Evolutionary conservation across 768 basidiomycete genomes (phyloP).

Genomic region (Suillus weaverae): DNA sequence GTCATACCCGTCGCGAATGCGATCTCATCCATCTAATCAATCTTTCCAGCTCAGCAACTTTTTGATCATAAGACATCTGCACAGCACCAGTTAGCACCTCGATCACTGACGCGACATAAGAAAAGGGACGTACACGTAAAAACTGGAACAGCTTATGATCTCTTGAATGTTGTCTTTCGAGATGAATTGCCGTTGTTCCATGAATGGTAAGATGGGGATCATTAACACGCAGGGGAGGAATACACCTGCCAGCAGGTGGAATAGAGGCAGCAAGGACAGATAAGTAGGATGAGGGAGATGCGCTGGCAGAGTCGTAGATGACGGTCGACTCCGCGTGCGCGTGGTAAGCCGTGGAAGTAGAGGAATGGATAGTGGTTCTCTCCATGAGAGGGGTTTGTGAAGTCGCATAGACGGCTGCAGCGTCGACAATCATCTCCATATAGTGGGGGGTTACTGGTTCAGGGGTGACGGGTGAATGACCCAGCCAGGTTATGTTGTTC

Average conservation of each 20-base stretch:
- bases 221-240: not conserved
- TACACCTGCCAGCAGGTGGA: not conserved
- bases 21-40: not conserved
- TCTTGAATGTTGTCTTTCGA: not conserved
- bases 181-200: not conserved
- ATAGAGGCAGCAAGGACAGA: not conserved
- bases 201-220: not conserved
- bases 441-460: not conserved
- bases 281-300: not conserved
- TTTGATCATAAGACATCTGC: slow-evolving; percentile 1
- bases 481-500: not conserved
- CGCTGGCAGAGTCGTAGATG: not conserved
- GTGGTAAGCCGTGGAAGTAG: not conserved
- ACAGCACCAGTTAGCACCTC: not conserved
- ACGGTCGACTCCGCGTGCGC: not conserved
- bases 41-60: not conserved
- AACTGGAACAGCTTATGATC: not conserved
- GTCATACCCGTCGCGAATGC: not conserved
- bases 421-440: not conserved
- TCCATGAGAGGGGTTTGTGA: not conserved
- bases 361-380: not conserved
- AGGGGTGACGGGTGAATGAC: not conserved
- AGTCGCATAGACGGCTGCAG: not conserved
- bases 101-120: not conserved
- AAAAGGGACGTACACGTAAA: not conserved